phyloP scores from a whole-genome alignment of 495 filamentous ascomycete genomes.

The Aspergillus nidulans region DNA sequence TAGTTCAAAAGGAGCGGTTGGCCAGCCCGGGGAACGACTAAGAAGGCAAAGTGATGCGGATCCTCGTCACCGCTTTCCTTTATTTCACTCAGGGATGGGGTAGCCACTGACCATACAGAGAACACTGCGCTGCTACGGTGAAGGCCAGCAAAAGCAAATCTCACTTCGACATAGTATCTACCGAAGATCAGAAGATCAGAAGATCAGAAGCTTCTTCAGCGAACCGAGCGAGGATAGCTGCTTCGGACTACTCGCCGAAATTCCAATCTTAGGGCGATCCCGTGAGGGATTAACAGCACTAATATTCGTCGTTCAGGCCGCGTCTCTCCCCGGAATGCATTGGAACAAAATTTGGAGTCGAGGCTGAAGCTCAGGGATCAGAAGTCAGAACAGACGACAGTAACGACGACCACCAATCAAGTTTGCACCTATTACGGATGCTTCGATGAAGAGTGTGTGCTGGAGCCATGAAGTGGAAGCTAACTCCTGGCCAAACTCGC shows the following conservation, averaged over 20 bases:
- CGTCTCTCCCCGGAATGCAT: not conserved
- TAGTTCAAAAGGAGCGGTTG: constrained; percentile 13
- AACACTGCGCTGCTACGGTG: not conserved
- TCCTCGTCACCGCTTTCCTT: constrained; percentile 25
- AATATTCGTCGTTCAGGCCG: not conserved
- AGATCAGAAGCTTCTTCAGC: not conserved
- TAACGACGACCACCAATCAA: not conserved
- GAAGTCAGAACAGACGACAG: not conserved
- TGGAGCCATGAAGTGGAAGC: not conserved
- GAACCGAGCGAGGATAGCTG: not conserved
- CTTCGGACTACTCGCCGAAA: not conserved
- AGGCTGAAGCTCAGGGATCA: not conserved
- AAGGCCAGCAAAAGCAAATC: not conserved
- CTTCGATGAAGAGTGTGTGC: not conserved
- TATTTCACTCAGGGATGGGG: not conserved
- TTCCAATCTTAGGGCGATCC: not conserved
- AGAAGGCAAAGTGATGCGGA: constrained; percentile 24
- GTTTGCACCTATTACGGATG: not conserved
- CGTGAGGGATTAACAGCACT: not conserved
- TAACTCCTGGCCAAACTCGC: not conserved
- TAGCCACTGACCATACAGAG: not conserved
- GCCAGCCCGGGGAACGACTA: constrained; percentile 13
- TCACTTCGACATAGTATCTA: no score
- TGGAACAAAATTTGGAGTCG: not conserved
- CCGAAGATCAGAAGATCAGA: not conserved